A percentile compares a stretch with the other conserved stretches of the same genome.
Evolutionary conservation across 2,329 filamentous ascomycete species (phyloP).

Genomic region (Fusarium sp.): DNA sequence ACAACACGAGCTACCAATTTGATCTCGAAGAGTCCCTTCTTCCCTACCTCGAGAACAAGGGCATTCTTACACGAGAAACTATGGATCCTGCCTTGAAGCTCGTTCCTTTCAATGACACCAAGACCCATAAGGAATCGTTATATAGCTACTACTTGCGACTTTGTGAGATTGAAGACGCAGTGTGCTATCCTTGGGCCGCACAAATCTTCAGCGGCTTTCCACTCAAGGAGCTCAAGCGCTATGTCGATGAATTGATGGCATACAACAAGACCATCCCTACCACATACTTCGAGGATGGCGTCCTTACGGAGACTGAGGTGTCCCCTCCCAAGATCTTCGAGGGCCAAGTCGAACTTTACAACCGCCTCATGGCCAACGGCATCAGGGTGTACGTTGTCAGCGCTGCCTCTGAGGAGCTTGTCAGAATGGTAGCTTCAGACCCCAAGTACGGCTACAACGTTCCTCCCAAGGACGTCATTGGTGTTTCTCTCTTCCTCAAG

Average conservation of each 20-base stretch:
- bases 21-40: conserved; percentile 58
- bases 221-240: conserved; percentile 58
- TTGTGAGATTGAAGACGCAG: conserved; percentile 54
- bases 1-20: conserved; percentile 57
- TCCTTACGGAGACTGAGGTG: conserved; percentile 46
- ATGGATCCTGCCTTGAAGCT: conserved; percentile 55
- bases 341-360: conserved; percentile 58
- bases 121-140: conserved; percentile 53
- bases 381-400: conserved; percentile 58
- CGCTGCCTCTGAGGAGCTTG: conserved; percentile 57
- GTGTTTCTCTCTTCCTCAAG: conserved; percentile 54
- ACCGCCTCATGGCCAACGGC: conserved; percentile 55
- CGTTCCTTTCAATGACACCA: conserved; percentile 56
- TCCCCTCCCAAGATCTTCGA: conserved; percentile 52
- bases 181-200: conserved; percentile 58
- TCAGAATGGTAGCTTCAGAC: conserved; percentile 59
- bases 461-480: conserved; percentile 57
- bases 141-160: conserved; percentile 60
- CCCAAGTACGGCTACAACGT: conserved; percentile 60
- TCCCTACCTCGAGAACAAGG: conserved; percentile 56
- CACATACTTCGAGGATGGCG: conserved; percentile 52
- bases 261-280: conserved; percentile 52
- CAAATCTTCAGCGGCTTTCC: conserved; percentile 57
- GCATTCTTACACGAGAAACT: conserved; percentile 54
- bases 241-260: conserved; percentile 60